Base-by-base conservation (phyloP, 139 green algal genomes). In the Picochlorum sp. region DNA sequence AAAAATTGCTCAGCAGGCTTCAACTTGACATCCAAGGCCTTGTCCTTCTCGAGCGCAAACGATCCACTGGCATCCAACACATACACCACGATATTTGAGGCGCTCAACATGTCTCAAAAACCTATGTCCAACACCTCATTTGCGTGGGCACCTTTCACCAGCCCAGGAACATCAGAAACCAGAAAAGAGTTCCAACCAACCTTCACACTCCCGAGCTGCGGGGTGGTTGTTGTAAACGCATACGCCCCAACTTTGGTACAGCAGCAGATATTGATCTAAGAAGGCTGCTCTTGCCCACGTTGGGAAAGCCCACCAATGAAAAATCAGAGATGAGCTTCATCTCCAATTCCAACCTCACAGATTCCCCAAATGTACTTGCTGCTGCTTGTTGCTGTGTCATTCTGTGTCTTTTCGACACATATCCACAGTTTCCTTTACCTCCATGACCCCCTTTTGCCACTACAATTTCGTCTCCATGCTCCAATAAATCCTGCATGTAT, bases 261-360 rank as follows among this genome's bases (percentile, higher is more conserved):
- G 69, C 69, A 6, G 38, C 58, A 10, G 90, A 97, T 18, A 97
- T 69, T 7, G 79, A 73, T 8, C 79, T 66, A 51, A 95, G 75
- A 66, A 94, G 75, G 3, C 79, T 90, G 13, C 67, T 82, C 64
- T 94, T 94, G 30, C 86, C 86, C 58, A 79, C 72, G 71, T 98
- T 98, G 16, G 93, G 93, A 6, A 96, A 79, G 10, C 93, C 93
- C 51, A 98, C 90, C 50, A 98, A 82, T 21, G 91, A 92, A 4
- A 96, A 79, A 67, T 97, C 90, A 1, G 94, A 94, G 45, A 98
- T 84, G 20, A 74, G 45, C 16, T 71, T 66, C 26, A 98, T 80
- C 79, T 98, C 92, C 58, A 98, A 77, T 34, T 95, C 78, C 18
- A 94, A 49, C 73, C 84, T 90, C 23, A 59, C 44, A 56, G 85